Evolutionary conservation across 129 eudicot genomes (phyloP), one percentile per base, ranked within the genome.

Genomic region (Scalesia atractyloides): DNA sequence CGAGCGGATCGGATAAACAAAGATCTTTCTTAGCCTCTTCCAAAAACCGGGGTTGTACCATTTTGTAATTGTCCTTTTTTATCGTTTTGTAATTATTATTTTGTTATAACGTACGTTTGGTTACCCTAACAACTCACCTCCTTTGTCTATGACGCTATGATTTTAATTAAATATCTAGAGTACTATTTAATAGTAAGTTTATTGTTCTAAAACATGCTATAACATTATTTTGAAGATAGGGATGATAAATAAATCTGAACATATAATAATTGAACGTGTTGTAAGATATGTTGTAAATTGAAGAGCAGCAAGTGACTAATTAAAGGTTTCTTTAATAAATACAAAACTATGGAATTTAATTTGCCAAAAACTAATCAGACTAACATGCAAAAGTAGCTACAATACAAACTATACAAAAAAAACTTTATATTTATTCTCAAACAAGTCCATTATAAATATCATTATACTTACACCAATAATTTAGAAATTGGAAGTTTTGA

Each of bases 351-450:
- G 61, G 30, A 54, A 54, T 54, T 9, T 19, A 54, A 54, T 54
- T 33, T 54, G 34, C 30, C 61, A 54, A 54, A 54, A 19, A 19
- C 30, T 7, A 9, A 54, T 18, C 46, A 41, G 46, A 41, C 15
- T 54, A 54, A 54, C 61, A 54, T 54, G 61, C 14, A 52, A 52
- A 52, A 52, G 59, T 17, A 54, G 22, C 61, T 19, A 54, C 13
- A 9, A 1, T 19, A 53, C 60, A 53, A 53, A 53, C 24, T 17
- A 18, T 51, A 51, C 18, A 5, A 53, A 16, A 19, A 50, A 14
- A 50, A 18, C 5, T 19, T 4, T 54, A 54, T 54, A 54, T 2
- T 54, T 54, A 54, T 18, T 18, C 10, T 9, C 33, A 9, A 54
- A 54, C 61, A 18, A 54, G 30, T 54, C 61, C 26, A 54, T 54